Evolutionary conservation across 2,329 filamentous ascomycete genomes (phyloP), one percentile per base, ranked within the genome.

Genomic region (Sporothrix humicola): DNA sequence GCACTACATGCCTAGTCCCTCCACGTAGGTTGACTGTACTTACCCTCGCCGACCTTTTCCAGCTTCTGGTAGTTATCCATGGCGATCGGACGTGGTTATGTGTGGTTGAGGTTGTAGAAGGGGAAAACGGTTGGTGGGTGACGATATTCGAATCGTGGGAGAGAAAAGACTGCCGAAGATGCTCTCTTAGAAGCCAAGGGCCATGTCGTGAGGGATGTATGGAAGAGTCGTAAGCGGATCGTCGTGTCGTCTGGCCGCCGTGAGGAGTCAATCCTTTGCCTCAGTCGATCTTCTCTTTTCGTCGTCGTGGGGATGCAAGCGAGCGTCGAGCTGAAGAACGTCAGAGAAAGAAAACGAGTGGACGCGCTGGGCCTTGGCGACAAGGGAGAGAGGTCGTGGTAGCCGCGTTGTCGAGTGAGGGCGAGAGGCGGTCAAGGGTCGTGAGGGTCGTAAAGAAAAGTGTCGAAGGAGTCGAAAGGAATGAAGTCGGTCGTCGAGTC

Each of bases 21-120:
- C 31, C 2, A 8, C n/a, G 48, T 26, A 26, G 23, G 23, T 26
- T 26, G 23, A 2, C 52, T 15, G 42, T 31, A 74, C 86, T 79
- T 84, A 94, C 93, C 93, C 87, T 96, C 93, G 82, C 93, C 93
- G 79, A 96, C 93, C 86, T 96, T 97, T 84, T 97, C 93, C 79
- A 97, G 89, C 85, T 95, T 95, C 84, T 96, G 92, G 83, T 96
- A 96, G 84, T 96, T 95, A 82, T 96, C 93, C 93, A 96, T 96
- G 77, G 48, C 37, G 50, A 10, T 50, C 50, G 65, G 7, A 26
- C 42, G 54, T 26, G 23, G 8, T 42, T 17, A 46, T 42, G n/a
- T 31, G 52, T 26, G 6, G 12, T 13, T 8, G 37, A 20, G 12
- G 48, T n/a, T 52, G 23, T 17, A 15, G 23, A 20, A n/a, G 42